A percentile compares a stretch with the other conserved stretches of the same genome.
Conservation (phyloP, 2,329 filamentous ascomycete genomes). For the Ophidiomyces ophidiicola region DNA sequence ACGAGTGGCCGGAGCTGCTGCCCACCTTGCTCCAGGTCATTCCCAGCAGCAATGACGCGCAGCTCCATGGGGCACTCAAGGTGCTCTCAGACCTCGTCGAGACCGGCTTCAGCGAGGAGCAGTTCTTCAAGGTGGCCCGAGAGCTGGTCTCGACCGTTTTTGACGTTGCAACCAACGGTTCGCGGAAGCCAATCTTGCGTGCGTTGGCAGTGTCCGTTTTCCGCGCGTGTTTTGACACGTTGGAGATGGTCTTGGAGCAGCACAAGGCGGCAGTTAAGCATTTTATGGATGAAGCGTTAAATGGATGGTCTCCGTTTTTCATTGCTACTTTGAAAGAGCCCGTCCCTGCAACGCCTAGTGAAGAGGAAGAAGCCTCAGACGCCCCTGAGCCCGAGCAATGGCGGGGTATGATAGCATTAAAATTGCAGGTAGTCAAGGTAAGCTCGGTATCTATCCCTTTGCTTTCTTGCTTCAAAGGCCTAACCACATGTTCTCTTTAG, state of each 20-base stretch:
- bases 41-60: constrained; percentile 59
- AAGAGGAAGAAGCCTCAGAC: constrained; percentile 47
- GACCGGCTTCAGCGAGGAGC: constrained; percentile 82
- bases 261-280: constrained; percentile 73
- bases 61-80: constrained; percentile 78
- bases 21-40: constrained; percentile 68
- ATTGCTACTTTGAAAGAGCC: constrained; percentile 61
- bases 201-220: constrained; percentile 84
- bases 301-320: constrained; percentile 83
- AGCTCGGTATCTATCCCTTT: constrained; percentile 10
- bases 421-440: constrained; percentile 80
- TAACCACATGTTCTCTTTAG: constrained; percentile 30
- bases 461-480: background rate
- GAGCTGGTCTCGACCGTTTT: constrained; percentile 77
- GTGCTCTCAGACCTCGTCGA: constrained; percentile 85
- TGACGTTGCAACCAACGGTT: constrained; percentile 64
- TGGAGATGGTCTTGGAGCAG: constrained; percentile 94
- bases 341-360: constrained; percentile 49
- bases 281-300: constrained; percentile 78
- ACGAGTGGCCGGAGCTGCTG: constrained; percentile 84
- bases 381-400: constrained; percentile 51
- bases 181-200: constrained; percentile 61
- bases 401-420: constrained; percentile 73
- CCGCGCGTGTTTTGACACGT: constrained; percentile 79
- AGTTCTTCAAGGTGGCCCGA: constrained; percentile 82